These are phyloP conservation scores for Hypomyces rosellus DNA, from an alignment of 2,329 filamentous ascomycete genomes.

Conservation along the genomic window DNA sequence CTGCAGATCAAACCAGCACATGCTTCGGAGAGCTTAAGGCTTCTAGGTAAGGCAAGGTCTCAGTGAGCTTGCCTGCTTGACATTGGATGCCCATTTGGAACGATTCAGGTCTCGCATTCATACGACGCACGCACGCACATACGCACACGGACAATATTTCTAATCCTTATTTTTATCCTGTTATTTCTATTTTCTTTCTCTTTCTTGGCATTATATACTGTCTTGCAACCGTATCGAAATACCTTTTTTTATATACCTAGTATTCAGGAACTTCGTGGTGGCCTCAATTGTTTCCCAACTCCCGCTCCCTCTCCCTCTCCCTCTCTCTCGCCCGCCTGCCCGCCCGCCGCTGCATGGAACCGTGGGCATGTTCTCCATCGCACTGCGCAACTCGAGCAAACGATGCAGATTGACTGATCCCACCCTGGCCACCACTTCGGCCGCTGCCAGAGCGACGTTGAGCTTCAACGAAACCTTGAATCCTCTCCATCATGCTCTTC, in stretches of 20 bases:
- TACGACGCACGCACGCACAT: too few relatives aligned
- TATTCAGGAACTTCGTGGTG: neutral
- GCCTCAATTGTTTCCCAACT: neutral
- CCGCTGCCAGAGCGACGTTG: neutral
- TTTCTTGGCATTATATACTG: too few relatives aligned
- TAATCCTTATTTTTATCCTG: too few relatives aligned
- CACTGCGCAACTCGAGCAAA: conserved; percentile 40
- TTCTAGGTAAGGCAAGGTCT: too few relatives aligned
- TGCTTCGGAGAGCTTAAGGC: conserved; percentile 3
- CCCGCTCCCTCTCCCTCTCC: neutral
- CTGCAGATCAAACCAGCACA: conserved; percentile 4
- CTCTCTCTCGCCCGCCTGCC: neutral
- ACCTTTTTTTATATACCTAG: too few relatives aligned
- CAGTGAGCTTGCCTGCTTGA: too few relatives aligned
- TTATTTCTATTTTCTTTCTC: too few relatives aligned
- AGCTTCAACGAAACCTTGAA: neutral
- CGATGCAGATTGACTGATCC: conserved; percentile 28
- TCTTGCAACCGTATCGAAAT: too few relatives aligned
- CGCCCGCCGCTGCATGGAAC: conserved; percentile 27
- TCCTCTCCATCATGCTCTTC: too few relatives aligned
- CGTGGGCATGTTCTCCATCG: conserved; percentile 39
- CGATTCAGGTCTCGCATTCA: too few relatives aligned
- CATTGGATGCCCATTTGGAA: too few relatives aligned
- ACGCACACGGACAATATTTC: too few relatives aligned
- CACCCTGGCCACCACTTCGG: conserved; percentile 11